Conservation (phyloP, 805 yeast genomes). For the Nakazawaea ambrosiae region DNA sequence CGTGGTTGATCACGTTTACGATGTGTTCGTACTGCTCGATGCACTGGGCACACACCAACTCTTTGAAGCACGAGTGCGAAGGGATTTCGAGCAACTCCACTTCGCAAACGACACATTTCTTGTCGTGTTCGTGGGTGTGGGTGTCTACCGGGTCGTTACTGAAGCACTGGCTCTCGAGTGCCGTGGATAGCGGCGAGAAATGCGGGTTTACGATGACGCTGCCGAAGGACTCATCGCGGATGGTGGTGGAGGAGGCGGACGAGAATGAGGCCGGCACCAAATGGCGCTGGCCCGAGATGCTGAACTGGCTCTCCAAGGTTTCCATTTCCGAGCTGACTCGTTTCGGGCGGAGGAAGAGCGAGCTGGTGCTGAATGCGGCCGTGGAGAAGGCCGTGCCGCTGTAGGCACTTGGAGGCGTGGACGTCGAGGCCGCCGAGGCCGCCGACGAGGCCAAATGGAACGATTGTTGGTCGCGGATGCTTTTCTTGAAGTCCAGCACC, state of each 20-base stretch:
- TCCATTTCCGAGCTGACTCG: not conserved
- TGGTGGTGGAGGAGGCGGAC: not conserved
- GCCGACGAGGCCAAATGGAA: not conserved
- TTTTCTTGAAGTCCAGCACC: constrained; percentile 9
- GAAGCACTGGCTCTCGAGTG: not conserved
- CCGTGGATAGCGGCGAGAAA: not conserved
- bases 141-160: not conserved
- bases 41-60: constrained; percentile 9
- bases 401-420: too few species aligned
- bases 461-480: constrained; percentile 1
- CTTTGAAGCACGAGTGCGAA: constrained; percentile 4
- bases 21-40: constrained; percentile 9
- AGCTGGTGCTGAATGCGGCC: not conserved
- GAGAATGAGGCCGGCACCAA: not conserved
- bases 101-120: constrained; percentile 8
- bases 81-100: not conserved
- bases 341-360: not conserved
- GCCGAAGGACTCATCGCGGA: not conserved
- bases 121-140: not conserved
- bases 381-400: too few species aligned
- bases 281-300: not conserved
- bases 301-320: constrained; percentile 1
- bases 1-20: constrained; percentile 5
- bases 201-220: not conserved
- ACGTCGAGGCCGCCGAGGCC: not conserved